A percentile compares a stretch with the other conserved stretches of the same genome.
These are phyloP conservation scores for Geoglossum glabrum DNA, from an alignment of 495 filamentous ascomycete genomes.

Conservation along the genomic window DNA sequence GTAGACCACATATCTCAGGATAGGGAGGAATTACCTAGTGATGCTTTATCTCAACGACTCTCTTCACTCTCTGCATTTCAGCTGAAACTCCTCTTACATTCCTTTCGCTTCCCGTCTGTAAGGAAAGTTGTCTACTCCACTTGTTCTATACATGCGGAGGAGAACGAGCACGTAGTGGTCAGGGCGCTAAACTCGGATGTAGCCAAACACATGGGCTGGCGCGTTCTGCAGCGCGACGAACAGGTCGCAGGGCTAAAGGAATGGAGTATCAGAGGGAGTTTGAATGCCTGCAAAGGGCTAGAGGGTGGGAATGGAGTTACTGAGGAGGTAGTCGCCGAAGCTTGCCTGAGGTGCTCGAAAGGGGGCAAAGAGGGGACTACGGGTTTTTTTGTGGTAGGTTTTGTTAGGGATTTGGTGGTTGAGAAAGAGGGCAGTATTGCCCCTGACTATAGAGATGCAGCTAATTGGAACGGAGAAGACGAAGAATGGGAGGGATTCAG, in stretches of 20 bases:
- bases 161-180: slow-evolving; percentile 74
- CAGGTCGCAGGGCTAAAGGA: slow-evolving; percentile 48
- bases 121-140: slow-evolving; percentile 72
- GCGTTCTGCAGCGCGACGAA: slow-evolving; percentile 43
- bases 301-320: slow-evolving; percentile 15
- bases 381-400: slow-evolving; percentile 52
- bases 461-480: not conserved
- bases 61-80: slow-evolving; percentile 57
- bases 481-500: not conserved
- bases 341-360: slow-evolving; percentile 63
- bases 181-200: slow-evolving; percentile 42
- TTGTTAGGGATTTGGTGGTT: slow-evolving; percentile 30
- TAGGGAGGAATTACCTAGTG: slow-evolving; percentile 4
- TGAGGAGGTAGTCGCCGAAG: slow-evolving; percentile 30
- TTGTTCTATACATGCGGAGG: slow-evolving; percentile 65
- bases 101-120: slow-evolving; percentile 63
- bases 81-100: slow-evolving; percentile 55
- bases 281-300: slow-evolving; percentile 11
- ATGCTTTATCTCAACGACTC: slow-evolving; percentile 30
- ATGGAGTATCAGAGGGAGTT: slow-evolving; percentile 48
- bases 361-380: slow-evolving; percentile 59
- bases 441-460: not conserved
- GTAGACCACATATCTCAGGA: slow-evolving; percentile 3
- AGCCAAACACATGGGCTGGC: slow-evolving; percentile 54
- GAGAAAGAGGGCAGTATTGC: not conserved